These are phyloP conservation scores for Lasiodiplodia citricola DNA, from an alignment of 2,329 filamentous ascomycete species.

Conservation along the genomic window DNA sequence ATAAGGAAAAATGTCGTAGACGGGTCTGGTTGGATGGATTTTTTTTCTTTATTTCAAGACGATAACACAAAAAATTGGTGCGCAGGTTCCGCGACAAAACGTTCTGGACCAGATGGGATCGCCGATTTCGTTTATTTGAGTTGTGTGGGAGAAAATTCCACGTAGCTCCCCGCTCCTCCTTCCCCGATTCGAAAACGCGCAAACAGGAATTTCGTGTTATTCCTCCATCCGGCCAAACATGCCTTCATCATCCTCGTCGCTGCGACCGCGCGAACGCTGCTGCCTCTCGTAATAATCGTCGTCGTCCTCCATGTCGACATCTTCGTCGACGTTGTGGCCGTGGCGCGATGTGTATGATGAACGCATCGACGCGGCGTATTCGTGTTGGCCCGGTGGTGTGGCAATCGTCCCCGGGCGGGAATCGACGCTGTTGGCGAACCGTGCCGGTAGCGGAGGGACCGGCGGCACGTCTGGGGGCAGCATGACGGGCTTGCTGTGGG, in stretches of 20 bases:
- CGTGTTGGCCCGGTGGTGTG: conserved; percentile 48
- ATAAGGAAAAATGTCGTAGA: conserved; percentile 16
- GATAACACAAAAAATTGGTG: neutral
- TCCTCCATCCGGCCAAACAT: conserved; percentile 98
- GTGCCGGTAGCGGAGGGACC: conserved; percentile 83
- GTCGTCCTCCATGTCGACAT: conserved; percentile 61
- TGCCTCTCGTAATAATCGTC: conserved; percentile 66
- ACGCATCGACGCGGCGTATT: conserved; percentile 29
- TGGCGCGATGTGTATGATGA: conserved; percentile 30
- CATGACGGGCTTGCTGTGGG: conserved; percentile 66
- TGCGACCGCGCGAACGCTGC: conserved; percentile 59
- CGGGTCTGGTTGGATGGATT: conserved; percentile 7
- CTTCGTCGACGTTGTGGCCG: conserved; percentile 33
- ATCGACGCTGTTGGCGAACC: conserved; percentile 68
- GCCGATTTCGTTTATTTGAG: neutral
- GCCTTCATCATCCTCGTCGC: conserved; percentile 91
- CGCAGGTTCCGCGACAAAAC: neutral
- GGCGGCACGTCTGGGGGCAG: conserved; percentile 79
- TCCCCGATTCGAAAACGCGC: neutral
- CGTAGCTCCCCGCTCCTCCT: neutral
- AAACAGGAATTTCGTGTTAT: conserved; percentile 27
- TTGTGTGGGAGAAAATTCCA: neutral
- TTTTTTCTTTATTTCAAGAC: conserved; percentile 17
- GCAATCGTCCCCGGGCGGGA: conserved; percentile 63
- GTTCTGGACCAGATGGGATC: neutral